Percentiles rank a stretch among this genome's conserved stretches.
Conservation (phyloP, 306 rosid genomes). For the Styphnolobium japonicum region DNA sequence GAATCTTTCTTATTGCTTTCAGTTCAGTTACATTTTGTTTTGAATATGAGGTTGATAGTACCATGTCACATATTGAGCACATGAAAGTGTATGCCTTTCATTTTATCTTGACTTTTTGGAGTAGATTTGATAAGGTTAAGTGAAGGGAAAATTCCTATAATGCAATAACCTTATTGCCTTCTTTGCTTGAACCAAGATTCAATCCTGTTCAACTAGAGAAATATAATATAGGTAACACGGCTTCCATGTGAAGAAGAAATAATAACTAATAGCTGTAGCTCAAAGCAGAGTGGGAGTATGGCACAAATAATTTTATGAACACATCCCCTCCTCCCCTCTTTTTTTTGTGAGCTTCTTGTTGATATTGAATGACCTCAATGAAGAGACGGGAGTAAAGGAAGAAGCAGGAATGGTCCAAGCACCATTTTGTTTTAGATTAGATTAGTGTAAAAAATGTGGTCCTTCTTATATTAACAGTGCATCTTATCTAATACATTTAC, state of each 20-base stretch:
- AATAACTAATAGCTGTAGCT: background rate
- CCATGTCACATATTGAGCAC: background rate
- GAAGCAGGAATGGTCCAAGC: background rate
- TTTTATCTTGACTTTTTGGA: background rate
- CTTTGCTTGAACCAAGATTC: slow-evolving; percentile 2
- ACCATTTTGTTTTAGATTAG: too few species aligned
- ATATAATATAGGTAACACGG: background rate
- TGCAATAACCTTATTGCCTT: background rate
- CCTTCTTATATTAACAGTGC: background rate
- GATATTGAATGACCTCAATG: background rate
- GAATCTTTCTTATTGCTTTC: slow-evolving; percentile 17
- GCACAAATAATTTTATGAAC: background rate
- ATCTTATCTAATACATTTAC: background rate
- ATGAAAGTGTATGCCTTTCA: background rate
- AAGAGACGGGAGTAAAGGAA: background rate
- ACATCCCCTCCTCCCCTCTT: too few species aligned
- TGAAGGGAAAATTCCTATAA: background rate
- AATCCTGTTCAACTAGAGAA: background rate
- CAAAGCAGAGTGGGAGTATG: background rate
- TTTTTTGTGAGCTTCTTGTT: background rate
- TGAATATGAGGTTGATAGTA: background rate
- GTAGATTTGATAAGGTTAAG: background rate
- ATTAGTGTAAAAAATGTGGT: background rate
- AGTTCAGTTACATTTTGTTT: slow-evolving; percentile 2
- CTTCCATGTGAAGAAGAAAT: background rate